These are phyloP conservation scores for Podospora pseudocomata DNA, from an alignment of 495 filamentous ascomycete species.

Conservation along the genomic window DNA sequence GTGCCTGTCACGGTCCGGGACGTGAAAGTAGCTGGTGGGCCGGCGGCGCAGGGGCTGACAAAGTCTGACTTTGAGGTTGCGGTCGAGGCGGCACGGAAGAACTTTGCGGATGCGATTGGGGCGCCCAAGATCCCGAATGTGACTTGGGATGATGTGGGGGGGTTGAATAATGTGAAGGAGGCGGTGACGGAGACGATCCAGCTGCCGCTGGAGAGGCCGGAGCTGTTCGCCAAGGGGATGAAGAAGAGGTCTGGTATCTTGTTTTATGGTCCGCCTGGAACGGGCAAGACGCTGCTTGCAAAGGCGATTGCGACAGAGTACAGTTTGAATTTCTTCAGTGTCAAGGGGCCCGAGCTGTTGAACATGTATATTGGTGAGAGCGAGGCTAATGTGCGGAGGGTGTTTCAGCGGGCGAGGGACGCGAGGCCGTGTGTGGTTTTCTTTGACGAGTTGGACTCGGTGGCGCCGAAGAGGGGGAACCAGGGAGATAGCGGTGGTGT, in stretches of 20 bases:
- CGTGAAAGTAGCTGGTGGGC: constrained; percentile 84
- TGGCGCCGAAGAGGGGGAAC: constrained; percentile 95
- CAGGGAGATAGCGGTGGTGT: constrained; percentile 97
- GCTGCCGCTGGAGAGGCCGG: constrained; percentile 84
- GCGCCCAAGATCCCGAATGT: constrained; percentile 98
- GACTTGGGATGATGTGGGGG: constrained; percentile 93
- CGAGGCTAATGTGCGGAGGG: constrained; percentile 92
- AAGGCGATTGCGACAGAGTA: constrained; percentile 99
- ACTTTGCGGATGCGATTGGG: constrained; percentile 95
- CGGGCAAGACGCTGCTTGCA: constrained; percentile 92
- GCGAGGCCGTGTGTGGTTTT: constrained; percentile 97
- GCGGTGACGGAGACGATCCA: constrained; percentile 97
- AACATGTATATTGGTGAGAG: constrained; percentile 99
- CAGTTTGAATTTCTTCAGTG: constrained; percentile 97
- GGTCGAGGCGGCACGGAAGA: constrained; percentile 91
- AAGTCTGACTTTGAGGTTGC: constrained; percentile 84
- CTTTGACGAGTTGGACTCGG: constrained; percentile 96
- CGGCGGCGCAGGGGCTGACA: constrained; percentile 70
- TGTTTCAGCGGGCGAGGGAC: constrained; percentile 92
- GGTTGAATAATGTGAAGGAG: constrained; percentile 88
- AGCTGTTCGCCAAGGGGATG: constrained; percentile 97
- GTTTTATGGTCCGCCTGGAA: constrained; percentile 96
- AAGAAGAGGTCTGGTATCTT: constrained; percentile 97
- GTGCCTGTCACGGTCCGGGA: constrained; percentile 64
- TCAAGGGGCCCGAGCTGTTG: constrained; percentile 94